These are phyloP conservation scores for Leccinum rimulosum DNA, from an alignment of 768 basidiomycete genomes.

Conservation along the genomic window DNA sequence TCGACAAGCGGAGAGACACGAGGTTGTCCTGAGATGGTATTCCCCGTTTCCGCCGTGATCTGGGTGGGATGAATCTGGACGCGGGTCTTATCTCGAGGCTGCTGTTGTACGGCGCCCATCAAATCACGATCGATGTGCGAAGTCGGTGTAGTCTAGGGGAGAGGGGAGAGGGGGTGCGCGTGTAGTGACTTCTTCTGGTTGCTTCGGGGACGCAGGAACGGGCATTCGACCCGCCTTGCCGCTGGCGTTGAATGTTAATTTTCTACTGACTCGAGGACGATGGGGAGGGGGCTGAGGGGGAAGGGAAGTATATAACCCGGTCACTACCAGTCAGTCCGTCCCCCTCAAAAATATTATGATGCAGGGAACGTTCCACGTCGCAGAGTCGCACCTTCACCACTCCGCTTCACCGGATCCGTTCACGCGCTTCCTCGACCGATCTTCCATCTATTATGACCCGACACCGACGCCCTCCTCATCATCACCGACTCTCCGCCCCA, in stretches of 20 bases:
- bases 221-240: conserved; percentile 3
- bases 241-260: conserved; percentile 14
- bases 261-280: background rate
- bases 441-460: conserved; percentile 19
- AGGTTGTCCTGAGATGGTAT: conserved; percentile 16
- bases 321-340: background rate
- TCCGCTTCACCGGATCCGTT: conserved; percentile 22
- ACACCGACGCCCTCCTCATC: background rate
- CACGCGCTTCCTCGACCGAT: conserved; percentile 31
- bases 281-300: background rate
- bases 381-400: background rate
- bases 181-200: conserved; percentile 6
- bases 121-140: conserved; percentile 25
- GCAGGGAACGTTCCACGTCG: background rate
- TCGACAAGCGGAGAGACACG: conserved; percentile 15
- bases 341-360: background rate
- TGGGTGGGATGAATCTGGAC: conserved; percentile 2
- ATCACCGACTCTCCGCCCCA: conserved; percentile 11
- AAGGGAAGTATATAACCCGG: background rate
- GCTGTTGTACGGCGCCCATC: conserved; percentile 12
- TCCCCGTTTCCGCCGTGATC: conserved; percentile 28
- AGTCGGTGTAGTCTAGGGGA: background rate
- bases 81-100: conserved; percentile 3
- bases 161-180: conserved; percentile 6
- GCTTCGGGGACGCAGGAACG: conserved; percentile 20